Percentiles rank a stretch among this genome's conserved stretches.
phyloP scores from a whole-genome alignment of 345 rosid species.

The Moricandia arvensis region DNA sequence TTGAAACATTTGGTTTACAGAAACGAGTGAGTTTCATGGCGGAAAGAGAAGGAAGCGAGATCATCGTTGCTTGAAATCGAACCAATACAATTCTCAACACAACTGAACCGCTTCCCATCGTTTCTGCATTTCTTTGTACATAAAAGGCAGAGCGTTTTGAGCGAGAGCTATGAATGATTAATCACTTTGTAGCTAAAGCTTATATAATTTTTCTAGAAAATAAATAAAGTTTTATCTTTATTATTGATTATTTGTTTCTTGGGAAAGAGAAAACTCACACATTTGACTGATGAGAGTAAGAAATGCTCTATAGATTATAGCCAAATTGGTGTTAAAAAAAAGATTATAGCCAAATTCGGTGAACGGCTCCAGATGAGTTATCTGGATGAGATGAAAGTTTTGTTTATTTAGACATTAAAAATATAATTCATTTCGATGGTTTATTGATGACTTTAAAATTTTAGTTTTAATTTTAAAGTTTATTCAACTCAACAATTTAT shows the following conservation, averaged over 20 bases:
- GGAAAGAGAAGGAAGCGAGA: conserved; percentile 56
- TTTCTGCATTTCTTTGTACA: conserved; percentile 32
- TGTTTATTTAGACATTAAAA: too few species aligned
- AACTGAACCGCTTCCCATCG: conserved; percentile 14
- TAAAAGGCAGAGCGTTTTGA: conserved; percentile 14
- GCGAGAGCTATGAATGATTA: conserved; percentile 3
- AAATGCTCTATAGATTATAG: too few species aligned
- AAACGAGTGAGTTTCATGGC: conserved; percentile 81
- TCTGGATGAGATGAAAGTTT: too few species aligned
- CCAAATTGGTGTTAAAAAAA: too few species aligned
- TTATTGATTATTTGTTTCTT: conserved; percentile 1
- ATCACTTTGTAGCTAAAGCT: neutral
- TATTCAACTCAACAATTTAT: too few species aligned
- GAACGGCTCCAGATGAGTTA: too few species aligned
- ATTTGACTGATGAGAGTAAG: too few species aligned
- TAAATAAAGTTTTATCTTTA: neutral
- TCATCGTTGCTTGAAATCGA: conserved; percentile 52
- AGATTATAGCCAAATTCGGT: too few species aligned
- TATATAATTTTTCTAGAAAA: neutral
- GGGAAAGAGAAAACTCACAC: neutral
- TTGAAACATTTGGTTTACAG: conserved; percentile 45
- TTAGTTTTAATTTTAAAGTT: too few species aligned
- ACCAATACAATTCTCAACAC: neutral
- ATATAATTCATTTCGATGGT: too few species aligned
- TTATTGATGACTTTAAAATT: too few species aligned